These are phyloP conservation scores for Pseudogymnoascus destructans DNA, from an alignment of 2,329 filamentous ascomycete genomes.

Conservation along the genomic window DNA sequence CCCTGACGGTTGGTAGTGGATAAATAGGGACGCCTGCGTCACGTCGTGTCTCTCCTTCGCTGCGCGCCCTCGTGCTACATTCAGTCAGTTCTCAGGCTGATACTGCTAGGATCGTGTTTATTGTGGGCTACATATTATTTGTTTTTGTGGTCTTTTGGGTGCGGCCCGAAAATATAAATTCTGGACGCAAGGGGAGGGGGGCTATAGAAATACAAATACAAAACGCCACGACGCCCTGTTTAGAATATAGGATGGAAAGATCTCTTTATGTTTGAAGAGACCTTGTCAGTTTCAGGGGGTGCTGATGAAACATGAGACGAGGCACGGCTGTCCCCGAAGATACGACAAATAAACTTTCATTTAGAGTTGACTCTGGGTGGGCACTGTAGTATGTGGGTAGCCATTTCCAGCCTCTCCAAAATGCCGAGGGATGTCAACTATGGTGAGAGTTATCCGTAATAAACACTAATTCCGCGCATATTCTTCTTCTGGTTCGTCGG, in stretches of 20 bases:
- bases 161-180: not conserved
- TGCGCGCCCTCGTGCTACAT: not conserved
- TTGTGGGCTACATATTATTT: not conserved
- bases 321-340: not conserved
- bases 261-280: not conserved
- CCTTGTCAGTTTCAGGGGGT: not conserved
- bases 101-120: not conserved
- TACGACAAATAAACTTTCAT: not conserved
- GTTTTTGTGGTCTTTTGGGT: not conserved
- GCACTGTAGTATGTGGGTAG: not conserved
- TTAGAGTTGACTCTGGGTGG: not conserved
- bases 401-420: not conserved
- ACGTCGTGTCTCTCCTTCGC: not conserved
- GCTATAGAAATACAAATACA: not conserved
- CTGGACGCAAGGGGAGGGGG: not conserved
- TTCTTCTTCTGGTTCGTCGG: not conserved
- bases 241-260: not conserved
- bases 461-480: not conserved
- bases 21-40: not conserved
- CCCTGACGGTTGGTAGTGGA: not conserved
- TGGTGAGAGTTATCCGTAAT: not conserved
- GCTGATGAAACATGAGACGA: not conserved
- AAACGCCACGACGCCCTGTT: not conserved
- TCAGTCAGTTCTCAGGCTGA: conserved; percentile 2
- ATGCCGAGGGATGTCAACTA: not conserved